Percentiles rank a stretch among this genome's conserved stretches.
Conservation (phyloP, 257 asterid genomes). For the Ajuga chamaepitys region DNA sequence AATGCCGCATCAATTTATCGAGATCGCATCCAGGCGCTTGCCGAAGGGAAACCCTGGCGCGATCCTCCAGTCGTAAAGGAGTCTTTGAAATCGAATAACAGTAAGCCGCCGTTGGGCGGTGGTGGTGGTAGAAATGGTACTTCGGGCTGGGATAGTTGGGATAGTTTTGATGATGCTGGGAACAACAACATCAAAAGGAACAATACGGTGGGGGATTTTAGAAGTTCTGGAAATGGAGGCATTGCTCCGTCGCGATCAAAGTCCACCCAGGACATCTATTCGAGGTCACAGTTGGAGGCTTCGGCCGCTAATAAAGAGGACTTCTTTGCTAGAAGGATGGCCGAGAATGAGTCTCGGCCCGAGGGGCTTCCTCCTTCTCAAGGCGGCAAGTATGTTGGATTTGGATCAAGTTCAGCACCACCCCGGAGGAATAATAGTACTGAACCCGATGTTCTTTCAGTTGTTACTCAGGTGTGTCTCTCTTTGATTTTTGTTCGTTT, state of each 20-base stretch:
- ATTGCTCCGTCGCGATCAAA: constrained; percentile 54
- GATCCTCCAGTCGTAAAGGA: constrained; percentile 83
- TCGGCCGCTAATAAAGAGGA: constrained; percentile 77
- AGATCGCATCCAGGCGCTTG: constrained; percentile 78
- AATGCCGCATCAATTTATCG: constrained; percentile 73
- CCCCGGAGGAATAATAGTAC: constrained; percentile 33
- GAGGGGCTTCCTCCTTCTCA: constrained; percentile 90
- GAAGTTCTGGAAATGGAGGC: constrained; percentile 52
- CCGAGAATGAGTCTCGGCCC: constrained; percentile 64
- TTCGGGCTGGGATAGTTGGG: constrained; percentile 92
- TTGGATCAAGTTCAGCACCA: constrained; percentile 64
- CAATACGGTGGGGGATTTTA: constrained; percentile 70
- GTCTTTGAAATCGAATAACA: constrained; percentile 15
- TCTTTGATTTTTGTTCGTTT: background rate
- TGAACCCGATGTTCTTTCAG: constrained; percentile 69
- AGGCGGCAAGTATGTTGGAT: constrained; percentile 94
- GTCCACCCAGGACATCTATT: constrained; percentile 59
- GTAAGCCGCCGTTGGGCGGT: constrained; percentile 58
- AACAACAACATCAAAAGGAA: constrained; percentile 55
- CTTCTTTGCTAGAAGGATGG: constrained; percentile 59
- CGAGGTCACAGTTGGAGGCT: constrained; percentile 56
- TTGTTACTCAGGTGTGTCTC: constrained; percentile 55
- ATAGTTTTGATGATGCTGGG: constrained; percentile 54
- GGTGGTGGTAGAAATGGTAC: constrained; percentile 26
- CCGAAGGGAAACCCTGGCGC: constrained; percentile 86